phyloP scores from a whole-genome alignment of 768 basidiomycete genomes.

The Tephrocybe sp. region DNA sequence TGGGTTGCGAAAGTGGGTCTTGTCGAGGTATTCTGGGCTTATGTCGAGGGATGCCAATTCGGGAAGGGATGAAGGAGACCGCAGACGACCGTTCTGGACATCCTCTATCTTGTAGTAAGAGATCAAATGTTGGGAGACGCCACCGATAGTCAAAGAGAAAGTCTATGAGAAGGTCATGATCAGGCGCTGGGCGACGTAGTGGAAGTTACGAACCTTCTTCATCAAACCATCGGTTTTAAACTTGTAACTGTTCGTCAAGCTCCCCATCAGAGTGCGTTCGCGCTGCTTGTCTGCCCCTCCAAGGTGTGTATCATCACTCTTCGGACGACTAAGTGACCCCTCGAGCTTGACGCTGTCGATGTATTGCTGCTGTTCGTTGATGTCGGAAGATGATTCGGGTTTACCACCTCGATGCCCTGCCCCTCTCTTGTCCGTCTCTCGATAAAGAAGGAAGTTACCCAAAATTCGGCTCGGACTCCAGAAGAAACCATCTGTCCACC shows the following conservation, averaged over 20 bases:
- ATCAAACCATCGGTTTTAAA: conserved; percentile 93
- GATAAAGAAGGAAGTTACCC: conserved; percentile 94
- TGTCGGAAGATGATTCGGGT: conserved; percentile 35
- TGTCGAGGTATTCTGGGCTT: conserved; percentile 84
- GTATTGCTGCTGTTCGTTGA: conserved; percentile 32
- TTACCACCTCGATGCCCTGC: conserved; percentile 59
- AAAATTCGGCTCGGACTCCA: conserved; percentile 94
- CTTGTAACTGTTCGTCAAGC: conserved; percentile 89
- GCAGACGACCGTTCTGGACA: conserved; percentile 84
- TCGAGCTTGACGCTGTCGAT: conserved; percentile 28
- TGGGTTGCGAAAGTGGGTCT: conserved; percentile 88
- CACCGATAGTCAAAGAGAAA: conserved; percentile 84
- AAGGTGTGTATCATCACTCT: conserved; percentile 42
- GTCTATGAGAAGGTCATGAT: conserved; percentile 52
- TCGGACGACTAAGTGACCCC: conserved; percentile 63
- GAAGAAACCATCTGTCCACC: conserved; percentile 97
- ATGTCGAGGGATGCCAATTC: conserved; percentile 88
- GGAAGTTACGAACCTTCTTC: conserved; percentile 79
- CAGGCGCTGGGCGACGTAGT: not conserved
- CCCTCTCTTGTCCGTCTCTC: conserved; percentile 87
- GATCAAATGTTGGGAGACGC: conserved; percentile 88
- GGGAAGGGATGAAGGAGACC: conserved; percentile 83
- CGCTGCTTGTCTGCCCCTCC: conserved; percentile 66
- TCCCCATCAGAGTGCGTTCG: conserved; percentile 85
- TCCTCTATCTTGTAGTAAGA: conserved; percentile 95